phyloP scores from a whole-genome alignment of 1,139 yeast genomes.

The Magnusiomyces starmeri region DNA sequence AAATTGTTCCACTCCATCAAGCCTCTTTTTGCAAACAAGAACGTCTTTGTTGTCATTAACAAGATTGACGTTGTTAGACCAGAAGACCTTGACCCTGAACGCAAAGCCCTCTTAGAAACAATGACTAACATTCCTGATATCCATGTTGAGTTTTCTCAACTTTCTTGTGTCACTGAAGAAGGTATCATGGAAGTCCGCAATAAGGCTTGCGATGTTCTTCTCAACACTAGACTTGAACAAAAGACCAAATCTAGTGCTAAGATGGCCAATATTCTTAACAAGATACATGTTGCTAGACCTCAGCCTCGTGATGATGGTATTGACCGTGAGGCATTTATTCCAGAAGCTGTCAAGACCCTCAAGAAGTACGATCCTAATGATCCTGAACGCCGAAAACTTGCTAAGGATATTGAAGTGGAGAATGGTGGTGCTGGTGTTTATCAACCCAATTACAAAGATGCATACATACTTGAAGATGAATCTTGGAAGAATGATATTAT shows the following conservation, averaged over 20 bases:
- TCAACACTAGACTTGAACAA: constrained; percentile 93
- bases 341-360: constrained; percentile 56
- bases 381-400: constrained; percentile 74
- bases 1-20: constrained; percentile 93
- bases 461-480: constrained; percentile 85
- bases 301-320: constrained; percentile 72
- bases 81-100: constrained; percentile 74
- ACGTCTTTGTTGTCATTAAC: constrained; percentile 91
- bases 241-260: constrained; percentile 91
- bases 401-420: constrained; percentile 84
- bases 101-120: constrained; percentile 63
- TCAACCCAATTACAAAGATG: constrained; percentile 87
- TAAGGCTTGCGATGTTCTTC: constrained; percentile 91
- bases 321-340: constrained; percentile 66
- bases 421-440: constrained; percentile 99
- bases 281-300: constrained; percentile 92
- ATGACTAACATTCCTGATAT: constrained; percentile 40
- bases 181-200: constrained; percentile 94
- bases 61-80: constrained; percentile 83
- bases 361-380: constrained; percentile 70
- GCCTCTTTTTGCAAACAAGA: constrained; percentile 93
- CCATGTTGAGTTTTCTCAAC: constrained; percentile 86
- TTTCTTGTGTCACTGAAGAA: constrained; percentile 92
- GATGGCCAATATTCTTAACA: constrained; percentile 81
- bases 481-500: constrained; percentile 96